Evolutionary conservation across 2,329 filamentous ascomycete species (phyloP).

Genomic region (Phoma sp.): DNA sequence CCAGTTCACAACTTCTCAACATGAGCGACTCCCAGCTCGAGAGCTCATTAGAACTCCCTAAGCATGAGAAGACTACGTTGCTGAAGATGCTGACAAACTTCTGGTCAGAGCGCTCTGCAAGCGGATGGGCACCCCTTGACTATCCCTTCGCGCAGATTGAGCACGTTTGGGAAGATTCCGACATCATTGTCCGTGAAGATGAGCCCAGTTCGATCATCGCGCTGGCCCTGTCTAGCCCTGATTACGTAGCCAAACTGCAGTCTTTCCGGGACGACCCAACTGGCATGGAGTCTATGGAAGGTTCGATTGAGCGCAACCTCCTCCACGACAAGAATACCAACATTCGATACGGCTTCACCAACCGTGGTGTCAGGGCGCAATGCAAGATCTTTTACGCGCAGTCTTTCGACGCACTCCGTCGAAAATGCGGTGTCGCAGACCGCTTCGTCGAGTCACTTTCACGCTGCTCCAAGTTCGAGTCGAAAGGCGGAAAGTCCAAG

Average conservation of each 20-base stretch:
- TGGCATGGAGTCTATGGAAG: conserved; percentile 57
- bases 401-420: conserved; percentile 92
- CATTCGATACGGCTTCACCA: conserved; percentile 93
- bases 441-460: conserved; percentile 95
- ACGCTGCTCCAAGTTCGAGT: conserved; percentile 96
- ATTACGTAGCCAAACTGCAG: conserved; percentile 82
- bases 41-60: conserved; percentile 78
- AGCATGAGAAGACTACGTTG: conserved; percentile 89
- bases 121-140: conserved; percentile 89
- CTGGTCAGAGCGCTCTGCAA: conserved; percentile 96
- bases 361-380: conserved; percentile 91
- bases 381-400: conserved; percentile 99
- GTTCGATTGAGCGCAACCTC: conserved; percentile 83
- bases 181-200: conserved; percentile 96
- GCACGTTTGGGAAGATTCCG: conserved; percentile 95
- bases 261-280: conserved; percentile 62
- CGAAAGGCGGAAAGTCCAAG: conserved; percentile 96
- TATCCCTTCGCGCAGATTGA: conserved; percentile 85
- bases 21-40: conserved; percentile 64
- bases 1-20: conserved; percentile 58
- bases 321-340: conserved; percentile 87
- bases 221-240: conserved; percentile 84
- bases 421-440: conserved; percentile 91
- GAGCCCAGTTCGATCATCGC: conserved; percentile 97
- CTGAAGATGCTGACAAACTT: conserved; percentile 97